phyloP scores from a whole-genome alignment of 2,329 filamentous ascomycete genomes.

The Aureobasidium leucospermi region DNA sequence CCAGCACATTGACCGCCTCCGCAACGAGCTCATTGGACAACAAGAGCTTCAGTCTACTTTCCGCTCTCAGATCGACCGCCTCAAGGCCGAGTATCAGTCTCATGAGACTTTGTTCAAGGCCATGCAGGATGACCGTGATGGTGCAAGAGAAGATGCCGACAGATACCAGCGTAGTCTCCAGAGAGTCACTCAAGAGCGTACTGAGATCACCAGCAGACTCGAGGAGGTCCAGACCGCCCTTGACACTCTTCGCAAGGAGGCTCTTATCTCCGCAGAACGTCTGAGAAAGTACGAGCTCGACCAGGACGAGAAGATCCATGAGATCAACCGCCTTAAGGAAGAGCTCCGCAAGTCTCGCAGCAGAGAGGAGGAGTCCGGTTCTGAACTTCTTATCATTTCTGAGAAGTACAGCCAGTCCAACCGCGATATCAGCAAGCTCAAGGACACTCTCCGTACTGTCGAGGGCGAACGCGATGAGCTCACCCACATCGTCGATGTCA shows the following conservation, averaged over 20 bases:
- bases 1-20: constrained; percentile 21
- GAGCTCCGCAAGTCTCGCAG: constrained; percentile 22
- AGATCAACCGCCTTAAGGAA: constrained; percentile 24
- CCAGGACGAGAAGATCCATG: constrained; percentile 21
- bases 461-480: constrained; percentile 27
- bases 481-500: constrained; percentile 21
- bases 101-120: constrained; percentile 18
- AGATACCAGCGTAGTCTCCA: constrained; percentile 23
- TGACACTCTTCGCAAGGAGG: constrained; percentile 23
- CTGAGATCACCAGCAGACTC: constrained; percentile 22
- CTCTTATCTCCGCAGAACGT: constrained; percentile 21
- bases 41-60: constrained; percentile 19
- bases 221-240: constrained; percentile 21
- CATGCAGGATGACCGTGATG: constrained; percentile 22
- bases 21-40: constrained; percentile 21
- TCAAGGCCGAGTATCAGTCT: constrained; percentile 21
- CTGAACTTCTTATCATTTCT: constrained; percentile 21
- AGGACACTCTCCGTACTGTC: constrained; percentile 21
- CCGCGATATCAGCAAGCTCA: constrained; percentile 22
- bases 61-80: constrained; percentile 22
- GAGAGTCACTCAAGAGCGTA: constrained; percentile 23
- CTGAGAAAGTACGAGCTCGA: constrained; percentile 23
- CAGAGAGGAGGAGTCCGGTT: constrained; percentile 20
- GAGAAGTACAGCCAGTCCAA: constrained; percentile 22
- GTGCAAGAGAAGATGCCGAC: constrained; percentile 22